phyloP scores from a whole-genome alignment of 805 yeast genomes.

The Metschnikowia borealis region DNA sequence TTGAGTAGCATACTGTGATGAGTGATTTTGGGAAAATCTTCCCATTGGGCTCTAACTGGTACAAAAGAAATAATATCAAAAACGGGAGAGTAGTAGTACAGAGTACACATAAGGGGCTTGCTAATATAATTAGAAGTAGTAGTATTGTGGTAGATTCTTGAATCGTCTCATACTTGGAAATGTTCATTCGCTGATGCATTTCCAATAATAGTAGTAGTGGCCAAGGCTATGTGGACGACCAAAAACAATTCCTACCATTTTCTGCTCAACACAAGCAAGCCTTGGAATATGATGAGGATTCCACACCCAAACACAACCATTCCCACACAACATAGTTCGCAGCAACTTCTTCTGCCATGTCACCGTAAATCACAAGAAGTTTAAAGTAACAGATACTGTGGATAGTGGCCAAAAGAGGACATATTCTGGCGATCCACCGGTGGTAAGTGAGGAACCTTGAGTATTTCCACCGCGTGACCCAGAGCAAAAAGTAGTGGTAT shows the following conservation, averaged over 20 bases:
- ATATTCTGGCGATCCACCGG: slow-evolving; percentile 16
- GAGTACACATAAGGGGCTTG: too few species aligned
- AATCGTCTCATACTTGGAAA: too few species aligned
- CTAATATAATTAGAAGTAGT: too few species aligned
- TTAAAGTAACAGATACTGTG: slow-evolving; percentile 12
- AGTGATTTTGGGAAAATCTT: too few species aligned
- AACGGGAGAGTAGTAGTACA: too few species aligned
- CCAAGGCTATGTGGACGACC: slow-evolving; percentile 21
- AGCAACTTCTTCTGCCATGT: slow-evolving; percentile 5
- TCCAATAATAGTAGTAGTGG: too few species aligned
- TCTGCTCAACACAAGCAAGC: slow-evolving; percentile 19
- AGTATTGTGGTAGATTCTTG: too few species aligned
- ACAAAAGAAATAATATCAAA: too few species aligned
- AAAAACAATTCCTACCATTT: slow-evolving; percentile 23
- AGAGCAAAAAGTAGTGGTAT: slow-evolving; percentile 17
- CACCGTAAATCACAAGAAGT: slow-evolving; percentile 2
- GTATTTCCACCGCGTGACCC: slow-evolving; percentile 17
- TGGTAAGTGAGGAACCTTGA: slow-evolving; percentile 14
- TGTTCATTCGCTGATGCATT: too few species aligned
- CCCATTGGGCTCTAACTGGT: too few species aligned
- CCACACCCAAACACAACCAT: slow-evolving; percentile 11
- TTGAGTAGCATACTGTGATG: too few species aligned
- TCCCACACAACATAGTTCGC: slow-evolving; percentile 13
- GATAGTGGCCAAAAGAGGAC: slow-evolving; percentile 12
- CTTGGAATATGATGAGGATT: slow-evolving; percentile 13